Percentiles rank a stretch among this genome's conserved stretches.
These are phyloP conservation scores for Arabidopsis thaliana DNA, from an alignment of 345 rosid genomes.

Conservation along the genomic window DNA sequence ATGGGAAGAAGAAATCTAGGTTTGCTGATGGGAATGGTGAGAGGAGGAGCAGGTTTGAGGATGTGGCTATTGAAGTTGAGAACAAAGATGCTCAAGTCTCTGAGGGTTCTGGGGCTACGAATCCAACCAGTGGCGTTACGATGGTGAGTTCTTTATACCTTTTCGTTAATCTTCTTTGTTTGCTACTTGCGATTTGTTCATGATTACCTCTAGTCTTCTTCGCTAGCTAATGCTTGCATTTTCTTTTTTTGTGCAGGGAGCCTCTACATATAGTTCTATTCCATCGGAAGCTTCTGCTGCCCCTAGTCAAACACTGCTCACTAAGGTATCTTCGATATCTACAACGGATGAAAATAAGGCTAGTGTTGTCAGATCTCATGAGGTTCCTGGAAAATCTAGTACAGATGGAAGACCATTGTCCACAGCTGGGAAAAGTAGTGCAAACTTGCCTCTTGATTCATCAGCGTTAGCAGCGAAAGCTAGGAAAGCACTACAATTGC, in stretches of 20 bases:
- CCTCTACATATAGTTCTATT: slow-evolving; percentile 46
- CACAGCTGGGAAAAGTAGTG: slow-evolving; percentile 81
- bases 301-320: slow-evolving; percentile 55
- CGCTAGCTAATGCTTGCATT: slow-evolving; percentile 19
- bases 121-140: slow-evolving; percentile 44
- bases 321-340: slow-evolving; percentile 97
- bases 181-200: background rate
- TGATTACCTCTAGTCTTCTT: background rate
- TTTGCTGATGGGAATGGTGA: slow-evolving; percentile 50
- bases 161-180: background rate
- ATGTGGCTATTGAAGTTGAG: slow-evolving; percentile 40
- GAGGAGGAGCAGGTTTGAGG: slow-evolving; percentile 63
- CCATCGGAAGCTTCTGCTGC: slow-evolving; percentile 53
- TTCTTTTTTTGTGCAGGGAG: slow-evolving; percentile 56
- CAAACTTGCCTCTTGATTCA: slow-evolving; percentile 72
- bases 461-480: slow-evolving; percentile 83
- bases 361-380: slow-evolving; percentile 98
- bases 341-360: slow-evolving; percentile 99
- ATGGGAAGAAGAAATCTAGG: slow-evolving; percentile 55
- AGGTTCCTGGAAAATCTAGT: slow-evolving; percentile 99
- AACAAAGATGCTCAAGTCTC: slow-evolving; percentile 34
- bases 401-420: slow-evolving; percentile 88
- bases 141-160: slow-evolving; percentile 54
- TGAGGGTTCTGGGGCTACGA: slow-evolving; percentile 43
- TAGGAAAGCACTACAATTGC: slow-evolving; percentile 78